Evolutionary conservation across 805 yeast species (phyloP).

Genomic region (Candida sphagnicola): DNA sequence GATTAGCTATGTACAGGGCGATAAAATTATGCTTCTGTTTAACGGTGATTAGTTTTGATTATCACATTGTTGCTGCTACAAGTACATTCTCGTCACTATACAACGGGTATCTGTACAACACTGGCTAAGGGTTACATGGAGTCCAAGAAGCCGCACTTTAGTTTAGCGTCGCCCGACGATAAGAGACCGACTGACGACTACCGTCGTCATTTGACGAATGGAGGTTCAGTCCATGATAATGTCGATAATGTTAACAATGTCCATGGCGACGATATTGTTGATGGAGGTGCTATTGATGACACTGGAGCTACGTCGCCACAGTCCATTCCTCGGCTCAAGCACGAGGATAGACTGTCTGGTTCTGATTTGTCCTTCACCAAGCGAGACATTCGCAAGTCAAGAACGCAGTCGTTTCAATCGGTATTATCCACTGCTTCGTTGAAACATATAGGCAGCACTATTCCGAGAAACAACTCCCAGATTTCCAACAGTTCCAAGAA

Average conservation of each 20-base stretch:
- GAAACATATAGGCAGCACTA: conserved; percentile 25
- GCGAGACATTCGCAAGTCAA: conserved; percentile 30
- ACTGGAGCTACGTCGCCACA: neutral
- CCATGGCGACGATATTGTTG: conserved; percentile 1
- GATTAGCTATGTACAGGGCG: too few species aligned
- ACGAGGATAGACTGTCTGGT: neutral
- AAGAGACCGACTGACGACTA: neutral
- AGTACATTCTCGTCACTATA: too few species aligned
- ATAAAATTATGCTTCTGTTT: too few species aligned
- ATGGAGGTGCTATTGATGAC: neutral
- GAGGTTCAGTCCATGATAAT: neutral
- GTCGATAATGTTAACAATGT: neutral
- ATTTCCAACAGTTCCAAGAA: conserved; percentile 26
- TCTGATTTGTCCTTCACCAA: conserved; percentile 31
- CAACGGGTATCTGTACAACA: too few species aligned
- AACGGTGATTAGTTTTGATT: too few species aligned
- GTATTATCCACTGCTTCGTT: conserved; percentile 43
- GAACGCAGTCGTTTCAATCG: conserved; percentile 42
- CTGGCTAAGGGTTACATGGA: conserved; percentile 1
- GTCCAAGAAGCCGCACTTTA: conserved; percentile 1
- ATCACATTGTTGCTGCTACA: too few species aligned
- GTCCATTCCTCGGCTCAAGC: neutral
- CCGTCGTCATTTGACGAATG: neutral
- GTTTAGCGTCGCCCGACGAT: conserved; percentile 1
- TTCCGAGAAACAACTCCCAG: conserved; percentile 14